phyloP scores from a whole-genome alignment of 2,329 filamentous ascomycete species.

The Aspergillus melleus region DNA sequence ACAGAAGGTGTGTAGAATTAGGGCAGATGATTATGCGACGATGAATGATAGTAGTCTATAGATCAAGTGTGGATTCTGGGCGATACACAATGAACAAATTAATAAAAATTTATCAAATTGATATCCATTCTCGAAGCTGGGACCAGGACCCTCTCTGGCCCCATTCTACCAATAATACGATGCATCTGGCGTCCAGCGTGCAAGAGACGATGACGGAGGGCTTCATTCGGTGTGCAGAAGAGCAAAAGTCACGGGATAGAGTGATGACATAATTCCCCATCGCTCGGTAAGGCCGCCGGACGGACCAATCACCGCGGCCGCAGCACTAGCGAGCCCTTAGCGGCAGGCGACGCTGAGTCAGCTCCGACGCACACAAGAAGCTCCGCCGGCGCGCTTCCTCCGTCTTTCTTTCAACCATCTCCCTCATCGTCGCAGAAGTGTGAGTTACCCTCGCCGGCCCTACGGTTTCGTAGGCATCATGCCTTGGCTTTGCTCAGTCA shows the following conservation, averaged over 20 bases:
- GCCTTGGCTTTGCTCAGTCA: conserved; percentile 6
- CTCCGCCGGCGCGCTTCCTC: conserved; percentile 30
- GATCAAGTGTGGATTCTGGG: background rate
- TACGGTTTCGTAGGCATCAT: conserved; percentile 3
- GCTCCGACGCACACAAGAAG: conserved; percentile 43
- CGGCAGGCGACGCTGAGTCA: conserved; percentile 36
- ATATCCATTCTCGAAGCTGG: background rate
- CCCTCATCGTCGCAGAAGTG: conserved; percentile 47
- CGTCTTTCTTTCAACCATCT: conserved; percentile 45
- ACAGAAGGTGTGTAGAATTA: background rate
- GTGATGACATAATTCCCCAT: conserved; percentile 14
- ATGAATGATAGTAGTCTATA: background rate
- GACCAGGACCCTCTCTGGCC: no score
- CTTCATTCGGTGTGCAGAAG: background rate
- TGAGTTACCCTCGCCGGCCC: conserved; percentile 26
- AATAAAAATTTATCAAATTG: background rate
- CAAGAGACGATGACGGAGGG: no score
- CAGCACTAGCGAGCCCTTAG: conserved; percentile 33
- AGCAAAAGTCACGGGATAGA: background rate
- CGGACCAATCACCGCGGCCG: conserved; percentile 17
- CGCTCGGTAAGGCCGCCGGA: conserved; percentile 21
- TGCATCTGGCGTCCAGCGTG: no score
- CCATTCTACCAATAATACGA: no score
- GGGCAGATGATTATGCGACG: background rate
- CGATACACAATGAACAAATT: background rate